phyloP scores from a whole-genome alignment of 2,329 filamentous ascomycete species.

The Aspergillus ustus region DNA sequence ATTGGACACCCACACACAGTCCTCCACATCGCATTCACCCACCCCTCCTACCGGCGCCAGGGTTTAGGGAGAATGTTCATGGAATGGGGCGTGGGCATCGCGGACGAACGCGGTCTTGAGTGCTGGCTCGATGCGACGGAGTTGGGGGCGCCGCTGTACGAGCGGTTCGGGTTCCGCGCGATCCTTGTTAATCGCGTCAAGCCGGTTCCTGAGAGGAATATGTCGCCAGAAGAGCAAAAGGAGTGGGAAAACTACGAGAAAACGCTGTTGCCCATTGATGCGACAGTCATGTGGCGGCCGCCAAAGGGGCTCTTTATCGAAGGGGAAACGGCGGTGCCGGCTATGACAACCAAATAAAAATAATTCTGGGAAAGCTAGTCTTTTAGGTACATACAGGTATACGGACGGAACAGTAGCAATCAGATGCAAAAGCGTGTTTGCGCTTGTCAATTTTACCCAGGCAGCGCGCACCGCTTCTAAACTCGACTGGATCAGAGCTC shows the following conservation, averaged over 20 bases:
- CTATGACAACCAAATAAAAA: not conserved
- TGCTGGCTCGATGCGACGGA: not conserved
- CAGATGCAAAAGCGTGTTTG: no score
- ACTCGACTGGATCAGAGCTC: no score
- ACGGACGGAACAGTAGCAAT: no score
- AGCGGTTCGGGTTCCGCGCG: not conserved
- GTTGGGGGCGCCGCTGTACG: not conserved
- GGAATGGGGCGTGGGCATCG: not conserved
- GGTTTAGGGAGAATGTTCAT: not conserved
- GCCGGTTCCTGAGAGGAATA: not conserved
- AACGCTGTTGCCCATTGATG: not conserved
- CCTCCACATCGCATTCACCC: slow-evolving; percentile 3
- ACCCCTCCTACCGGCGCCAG: not conserved
- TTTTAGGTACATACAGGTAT: no score
- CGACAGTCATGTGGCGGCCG: not conserved
- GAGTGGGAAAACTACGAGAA: slow-evolving; percentile 1
- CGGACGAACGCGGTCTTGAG: not conserved
- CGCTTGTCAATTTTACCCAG: no score
- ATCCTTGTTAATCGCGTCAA: not conserved
- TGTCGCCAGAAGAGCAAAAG: not conserved
- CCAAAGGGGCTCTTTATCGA: not conserved
- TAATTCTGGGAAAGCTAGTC: no score
- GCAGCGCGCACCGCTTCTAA: no score
- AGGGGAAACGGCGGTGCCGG: not conserved
- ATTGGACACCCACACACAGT: not conserved